These are phyloP conservation scores for Tilletia horrida DNA, from an alignment of 1,284 basidiomycete species.

Conservation along the genomic window DNA sequence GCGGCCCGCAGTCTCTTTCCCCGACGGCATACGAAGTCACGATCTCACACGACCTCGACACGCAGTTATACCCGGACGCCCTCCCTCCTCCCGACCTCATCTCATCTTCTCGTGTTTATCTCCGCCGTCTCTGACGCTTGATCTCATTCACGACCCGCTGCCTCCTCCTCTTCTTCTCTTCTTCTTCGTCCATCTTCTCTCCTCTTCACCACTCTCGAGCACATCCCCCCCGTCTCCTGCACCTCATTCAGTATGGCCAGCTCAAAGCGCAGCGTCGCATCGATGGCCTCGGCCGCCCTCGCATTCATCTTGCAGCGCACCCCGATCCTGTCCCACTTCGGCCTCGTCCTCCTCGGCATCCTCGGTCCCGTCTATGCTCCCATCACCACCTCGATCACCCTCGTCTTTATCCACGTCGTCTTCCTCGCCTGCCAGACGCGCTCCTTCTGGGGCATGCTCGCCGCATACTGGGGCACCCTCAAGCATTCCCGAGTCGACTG, in stretches of 20 bases:
- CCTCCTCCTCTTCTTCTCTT: no score
- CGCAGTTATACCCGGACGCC: background rate
- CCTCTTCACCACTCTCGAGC: no score
- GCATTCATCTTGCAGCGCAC: constrained; percentile 41
- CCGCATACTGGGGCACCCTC: constrained; percentile 39
- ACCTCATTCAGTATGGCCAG: no score
- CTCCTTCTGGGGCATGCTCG: constrained; percentile 36
- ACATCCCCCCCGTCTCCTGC: no score
- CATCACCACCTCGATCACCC: constrained; percentile 29
- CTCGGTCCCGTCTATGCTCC: constrained; percentile 41
- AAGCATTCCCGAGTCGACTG: constrained; percentile 41
- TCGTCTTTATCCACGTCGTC: constrained; percentile 38
- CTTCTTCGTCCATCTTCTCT: no score
- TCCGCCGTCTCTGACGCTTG: no score
- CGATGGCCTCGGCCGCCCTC: constrained; percentile 18
- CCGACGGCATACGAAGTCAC: background rate
- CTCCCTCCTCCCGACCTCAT: no score
- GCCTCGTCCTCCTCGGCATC: constrained; percentile 25
- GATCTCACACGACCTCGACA: background rate
- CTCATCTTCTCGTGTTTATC: no score
- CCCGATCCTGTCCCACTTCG: constrained; percentile 44
- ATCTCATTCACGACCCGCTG: no score
- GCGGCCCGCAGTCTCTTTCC: background rate
- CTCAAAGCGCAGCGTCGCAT: no score
- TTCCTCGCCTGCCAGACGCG: constrained; percentile 41